phyloP scores from a whole-genome alignment of 73 alveolate genomes.

The Paramecium octaurelia region DNA sequence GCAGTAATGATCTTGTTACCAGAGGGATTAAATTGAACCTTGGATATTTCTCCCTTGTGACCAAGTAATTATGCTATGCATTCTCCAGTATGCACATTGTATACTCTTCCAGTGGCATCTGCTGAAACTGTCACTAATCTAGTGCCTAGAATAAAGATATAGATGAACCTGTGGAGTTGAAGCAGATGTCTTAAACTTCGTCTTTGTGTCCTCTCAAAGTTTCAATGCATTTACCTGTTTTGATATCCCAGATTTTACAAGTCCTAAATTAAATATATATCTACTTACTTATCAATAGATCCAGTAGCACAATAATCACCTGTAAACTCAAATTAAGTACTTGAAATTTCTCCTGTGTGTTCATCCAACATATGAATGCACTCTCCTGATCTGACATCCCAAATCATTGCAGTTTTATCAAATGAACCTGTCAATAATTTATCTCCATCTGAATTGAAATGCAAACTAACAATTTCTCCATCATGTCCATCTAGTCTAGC shows the following conservation, averaged over 20 bases:
- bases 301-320: constrained; percentile 97
- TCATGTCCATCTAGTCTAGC: constrained; percentile 90
- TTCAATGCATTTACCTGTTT: constrained; percentile 95
- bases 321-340: constrained; percentile 96
- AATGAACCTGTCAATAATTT: constrained; percentile 97
- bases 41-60: constrained; percentile 93
- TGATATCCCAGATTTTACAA: constrained; percentile 98
- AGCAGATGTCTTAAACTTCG: constrained; percentile 72
- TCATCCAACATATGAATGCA: constrained; percentile 95
- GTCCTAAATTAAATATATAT: constrained; percentile 62
- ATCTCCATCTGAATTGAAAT: constrained; percentile 99
- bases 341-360: constrained; percentile 95
- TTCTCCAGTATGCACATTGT: constrained; percentile 89
- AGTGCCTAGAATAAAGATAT: constrained; percentile 68
- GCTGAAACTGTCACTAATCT: constrained; percentile 99
- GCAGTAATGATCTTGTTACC: constrained; percentile 99
- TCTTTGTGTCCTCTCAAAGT: constrained; percentile 98
- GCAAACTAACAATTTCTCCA: constrained; percentile 97
- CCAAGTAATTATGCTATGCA: constrained; percentile 77
- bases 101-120: constrained; percentile 94
- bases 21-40: constrained; percentile 95
- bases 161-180: background rate
- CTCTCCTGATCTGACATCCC: constrained; percentile 99
- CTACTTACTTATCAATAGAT: constrained; percentile 81
- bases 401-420: constrained; percentile 98